These are phyloP conservation scores for Coemansia sp. DNA, from an alignment of 192 early-diverging fungal species.

Conservation along the genomic window DNA sequence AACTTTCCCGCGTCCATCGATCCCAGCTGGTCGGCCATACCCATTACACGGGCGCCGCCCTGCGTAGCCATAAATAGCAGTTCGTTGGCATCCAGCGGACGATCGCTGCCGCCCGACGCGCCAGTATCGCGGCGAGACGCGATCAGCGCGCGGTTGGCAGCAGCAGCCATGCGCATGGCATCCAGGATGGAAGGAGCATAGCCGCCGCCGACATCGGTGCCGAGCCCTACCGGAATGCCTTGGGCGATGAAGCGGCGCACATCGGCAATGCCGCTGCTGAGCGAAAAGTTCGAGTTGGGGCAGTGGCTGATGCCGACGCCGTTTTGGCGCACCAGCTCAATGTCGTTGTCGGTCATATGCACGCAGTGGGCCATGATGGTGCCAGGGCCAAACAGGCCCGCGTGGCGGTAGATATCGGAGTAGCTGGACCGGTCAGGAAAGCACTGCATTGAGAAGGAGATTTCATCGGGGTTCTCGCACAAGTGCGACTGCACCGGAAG, in stretches of 20 bases:
- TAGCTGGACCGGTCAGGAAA: constrained; percentile 73
- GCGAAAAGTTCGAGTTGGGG: constrained; percentile 85
- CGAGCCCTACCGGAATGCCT: constrained; percentile 84
- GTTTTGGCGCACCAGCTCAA: constrained; percentile 59
- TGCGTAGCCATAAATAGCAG: constrained; percentile 84
- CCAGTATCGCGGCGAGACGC: constrained; percentile 28
- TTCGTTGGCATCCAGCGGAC: constrained; percentile 65
- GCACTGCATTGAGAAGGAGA: constrained; percentile 68
- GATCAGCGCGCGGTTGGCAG: constrained; percentile 65
- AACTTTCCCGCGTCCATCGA: constrained; percentile 82
- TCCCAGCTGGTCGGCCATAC: constrained; percentile 70
- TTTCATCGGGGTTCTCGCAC: constrained; percentile 79
- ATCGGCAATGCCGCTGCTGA: constrained; percentile 77
- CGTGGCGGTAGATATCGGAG: constrained; percentile 72
- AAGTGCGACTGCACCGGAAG: constrained; percentile 92
- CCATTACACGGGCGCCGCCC: constrained; percentile 83
- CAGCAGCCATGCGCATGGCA: constrained; percentile 78
- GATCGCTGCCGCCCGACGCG: constrained; percentile 20
- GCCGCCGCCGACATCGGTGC: constrained; percentile 92
- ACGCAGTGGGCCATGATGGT: constrained; percentile 94
- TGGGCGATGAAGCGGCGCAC: constrained; percentile 70
- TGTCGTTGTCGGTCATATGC: constrained; percentile 75
- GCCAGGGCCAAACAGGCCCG: constrained; percentile 67
- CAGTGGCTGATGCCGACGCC: constrained; percentile 86
- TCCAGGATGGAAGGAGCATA: constrained; percentile 82